These are phyloP conservation scores for Microbotryum saponariae DNA, from an alignment of 1,284 basidiomycete genomes.

Conservation along the genomic window DNA sequence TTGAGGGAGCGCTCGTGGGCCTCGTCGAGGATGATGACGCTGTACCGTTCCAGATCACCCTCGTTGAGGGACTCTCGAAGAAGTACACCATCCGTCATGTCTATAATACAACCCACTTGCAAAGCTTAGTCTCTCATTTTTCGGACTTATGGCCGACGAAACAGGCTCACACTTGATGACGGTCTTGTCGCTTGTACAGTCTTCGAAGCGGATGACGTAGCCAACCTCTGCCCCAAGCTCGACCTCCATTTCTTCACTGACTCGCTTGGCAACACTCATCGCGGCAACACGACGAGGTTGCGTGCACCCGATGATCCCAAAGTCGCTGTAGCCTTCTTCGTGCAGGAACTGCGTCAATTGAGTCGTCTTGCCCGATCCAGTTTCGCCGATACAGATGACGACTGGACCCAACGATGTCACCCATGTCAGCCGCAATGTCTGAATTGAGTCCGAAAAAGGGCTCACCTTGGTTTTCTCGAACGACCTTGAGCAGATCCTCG, in stretches of 20 bases:
- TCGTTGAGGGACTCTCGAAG: slow-evolving; percentile 91
- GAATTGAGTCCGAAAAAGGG: slow-evolving; percentile 51
- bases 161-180: slow-evolving; percentile 62
- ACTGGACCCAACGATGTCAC: slow-evolving; percentile 69
- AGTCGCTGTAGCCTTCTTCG: slow-evolving; percentile 88
- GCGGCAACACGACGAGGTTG: slow-evolving; percentile 98
- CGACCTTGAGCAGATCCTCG: slow-evolving; percentile 79
- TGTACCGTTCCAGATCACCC: slow-evolving; percentile 84
- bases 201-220: slow-evolving; percentile 98
- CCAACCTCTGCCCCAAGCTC: slow-evolving; percentile 96
- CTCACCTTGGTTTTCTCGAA: slow-evolving; percentile 91
- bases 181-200: slow-evolving; percentile 96
- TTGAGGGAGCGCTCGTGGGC: slow-evolving; percentile 91
- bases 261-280: slow-evolving; percentile 97
- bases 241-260: slow-evolving; percentile 92
- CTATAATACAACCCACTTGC: background rate
- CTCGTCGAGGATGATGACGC: slow-evolving; percentile 92
- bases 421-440: slow-evolving; percentile 87
- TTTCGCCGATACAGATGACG: slow-evolving; percentile 44
- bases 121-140: background rate
- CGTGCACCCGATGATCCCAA: slow-evolving; percentile 86
- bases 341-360: slow-evolving; percentile 97
- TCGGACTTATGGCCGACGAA: no score
- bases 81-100: slow-evolving; percentile 91
- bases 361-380: slow-evolving; percentile 76